Conservation (phyloP, 75 land plant genomes). For the Sequoiadendron giganteum region DNA sequence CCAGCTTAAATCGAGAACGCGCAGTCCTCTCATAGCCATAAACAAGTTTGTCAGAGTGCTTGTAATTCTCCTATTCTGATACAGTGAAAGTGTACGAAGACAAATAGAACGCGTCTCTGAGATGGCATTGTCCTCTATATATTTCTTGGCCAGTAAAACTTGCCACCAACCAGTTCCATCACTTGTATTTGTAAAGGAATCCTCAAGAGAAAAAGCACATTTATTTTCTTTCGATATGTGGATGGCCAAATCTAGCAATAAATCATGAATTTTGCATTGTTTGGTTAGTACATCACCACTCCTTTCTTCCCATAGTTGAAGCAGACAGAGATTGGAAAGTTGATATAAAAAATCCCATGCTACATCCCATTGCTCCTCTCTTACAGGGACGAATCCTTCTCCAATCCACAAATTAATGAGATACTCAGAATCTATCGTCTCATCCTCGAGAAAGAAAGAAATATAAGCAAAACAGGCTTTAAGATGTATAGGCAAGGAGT, state of each 20-base stretch:
- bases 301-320: neutral
- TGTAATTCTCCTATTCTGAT: neutral
- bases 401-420: neutral
- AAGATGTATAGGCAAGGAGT: neutral
- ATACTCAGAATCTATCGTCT: neutral
- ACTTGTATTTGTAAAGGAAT: neutral
- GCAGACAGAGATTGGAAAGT: neutral
- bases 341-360: neutral
- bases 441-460: neutral
- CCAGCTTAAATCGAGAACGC: neutral
- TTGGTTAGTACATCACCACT: no score
- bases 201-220: neutral
- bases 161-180: neutral
- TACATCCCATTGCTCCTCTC: neutral
- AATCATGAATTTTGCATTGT: neutral
- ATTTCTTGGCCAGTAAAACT: neutral
- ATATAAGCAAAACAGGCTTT: neutral
- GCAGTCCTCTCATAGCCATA: neutral
- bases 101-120: neutral
- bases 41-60: neutral
- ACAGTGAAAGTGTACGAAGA: neutral
- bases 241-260: neutral
- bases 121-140: neutral
- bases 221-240: no score
- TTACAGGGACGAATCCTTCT: neutral